Evolutionary conservation across 2,329 filamentous ascomycete genomes (phyloP).

Genomic region (Lomentospora prolificans): DNA sequence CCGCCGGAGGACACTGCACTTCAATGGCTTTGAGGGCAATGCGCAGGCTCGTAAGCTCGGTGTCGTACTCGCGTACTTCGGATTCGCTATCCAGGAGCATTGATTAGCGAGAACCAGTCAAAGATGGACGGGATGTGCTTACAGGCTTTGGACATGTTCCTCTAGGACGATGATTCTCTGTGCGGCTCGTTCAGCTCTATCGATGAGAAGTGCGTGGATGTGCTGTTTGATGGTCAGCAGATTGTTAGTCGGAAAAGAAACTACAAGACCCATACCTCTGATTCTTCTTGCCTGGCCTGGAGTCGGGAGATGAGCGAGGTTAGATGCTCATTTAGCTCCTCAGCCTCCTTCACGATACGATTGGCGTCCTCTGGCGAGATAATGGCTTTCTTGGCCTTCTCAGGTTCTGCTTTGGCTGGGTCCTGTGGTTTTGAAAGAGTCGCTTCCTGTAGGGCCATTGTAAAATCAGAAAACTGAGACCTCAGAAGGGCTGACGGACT

Average conservation of each 20-base stretch:
- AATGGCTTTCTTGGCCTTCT: neutral
- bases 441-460: conserved; percentile 21
- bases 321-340: conserved; percentile 39
- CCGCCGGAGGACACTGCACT: conserved; percentile 43
- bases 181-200: conserved; percentile 46
- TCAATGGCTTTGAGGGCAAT: conserved; percentile 55
- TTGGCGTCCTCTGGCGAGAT: conserved; percentile 16
- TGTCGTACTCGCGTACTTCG: conserved; percentile 45
- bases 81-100: conserved; percentile 33
- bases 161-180: conserved; percentile 52
- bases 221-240: conserved; percentile 29
- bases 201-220: conserved; percentile 51
- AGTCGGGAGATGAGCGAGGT: conserved; percentile 39
- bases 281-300: conserved; percentile 47
- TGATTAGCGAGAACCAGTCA: neutral
- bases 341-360: conserved; percentile 19
- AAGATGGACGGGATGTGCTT: conserved; percentile 15
- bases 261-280: conserved; percentile 33
- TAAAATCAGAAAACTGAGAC: conserved; percentile 26
- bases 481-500: conserved; percentile 24
- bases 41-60: conserved; percentile 50
- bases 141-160: conserved; percentile 48
- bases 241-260: neutral
- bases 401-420: neutral
- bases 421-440: neutral